Percentiles rank a stretch among this genome's conserved stretches.
Evolutionary conservation across 2,329 filamentous ascomycete species (phyloP).

Genomic region (Botrytis tulipae): DNA sequence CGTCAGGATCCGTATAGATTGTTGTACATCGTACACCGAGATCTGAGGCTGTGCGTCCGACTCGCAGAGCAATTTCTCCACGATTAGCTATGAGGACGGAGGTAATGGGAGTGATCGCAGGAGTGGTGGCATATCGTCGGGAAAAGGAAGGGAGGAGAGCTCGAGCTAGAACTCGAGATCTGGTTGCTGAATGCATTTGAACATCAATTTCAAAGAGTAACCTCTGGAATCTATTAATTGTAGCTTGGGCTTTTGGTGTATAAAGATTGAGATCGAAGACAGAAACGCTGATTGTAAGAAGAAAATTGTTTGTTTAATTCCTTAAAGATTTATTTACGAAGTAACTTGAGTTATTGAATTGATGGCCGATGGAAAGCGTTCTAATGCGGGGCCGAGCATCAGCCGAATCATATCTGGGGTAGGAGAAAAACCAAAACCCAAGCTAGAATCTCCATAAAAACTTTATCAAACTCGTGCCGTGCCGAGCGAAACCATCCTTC

Average conservation of each 20-base stretch:
- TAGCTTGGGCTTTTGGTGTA: neutral
- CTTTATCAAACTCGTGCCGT: neutral
- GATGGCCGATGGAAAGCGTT: constrained; percentile 2
- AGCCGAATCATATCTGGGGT: neutral
- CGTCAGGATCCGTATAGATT: constrained; percentile 91
- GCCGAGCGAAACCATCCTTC: neutral
- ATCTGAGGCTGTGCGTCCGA: constrained; percentile 80
- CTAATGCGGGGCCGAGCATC: neutral
- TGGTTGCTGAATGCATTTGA: constrained; percentile 34
- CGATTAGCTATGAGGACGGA: constrained; percentile 95
- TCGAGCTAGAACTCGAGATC: constrained; percentile 35
- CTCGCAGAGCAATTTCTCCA: constrained; percentile 93
- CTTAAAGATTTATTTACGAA: neutral
- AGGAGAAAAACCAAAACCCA: neutral
- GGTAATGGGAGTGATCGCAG: constrained; percentile 51
- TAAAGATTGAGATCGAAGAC: neutral
- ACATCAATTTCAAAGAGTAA: constrained; percentile 10
- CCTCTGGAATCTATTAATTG: neutral
- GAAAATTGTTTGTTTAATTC: neutral
- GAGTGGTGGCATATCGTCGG: constrained; percentile 26
- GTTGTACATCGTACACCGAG: constrained; percentile 93
- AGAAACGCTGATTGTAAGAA: neutral
- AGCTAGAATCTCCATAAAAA: neutral
- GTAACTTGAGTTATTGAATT: neutral
- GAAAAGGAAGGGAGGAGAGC: constrained; percentile 28